Base-by-base conservation (phyloP, 805 yeast species). In the Torulaspora delbrueckii region DNA sequence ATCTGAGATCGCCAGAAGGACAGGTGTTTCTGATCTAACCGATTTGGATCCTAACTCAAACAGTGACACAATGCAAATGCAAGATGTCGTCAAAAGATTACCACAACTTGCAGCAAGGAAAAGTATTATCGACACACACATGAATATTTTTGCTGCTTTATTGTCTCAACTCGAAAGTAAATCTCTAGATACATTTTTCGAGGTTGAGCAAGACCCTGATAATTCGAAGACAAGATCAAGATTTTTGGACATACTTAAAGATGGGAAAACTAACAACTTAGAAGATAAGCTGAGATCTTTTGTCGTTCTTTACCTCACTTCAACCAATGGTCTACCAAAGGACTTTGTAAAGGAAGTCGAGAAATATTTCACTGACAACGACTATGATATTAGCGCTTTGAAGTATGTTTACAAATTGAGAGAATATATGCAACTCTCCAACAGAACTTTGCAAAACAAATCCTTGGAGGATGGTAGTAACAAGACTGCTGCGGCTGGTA, bases 81-180 rank as follows among this genome's bases (percentile, higher is more conserved):
- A 82, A 64, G 86, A 81, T 54, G 97, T 96, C 8, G 89, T 93
- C 35, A 89, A 89, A 40, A 89, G 88, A 27, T 75, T 93, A 46
- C 99, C 99, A 3, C 96, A 89, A 64, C 72, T 93, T 50, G 87
- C 97, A 0, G 86, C 88, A 5, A 79, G 95, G 57, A 93, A 93
- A 65, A 74, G 81, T 43, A 80, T 88, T 26, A 83, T 93, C 56
- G 99, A 93, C 69, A 86, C 87, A 82, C 99, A 93, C 68, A 91
- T 93, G 96, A 89, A 87, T 58, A 90, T 93, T 22, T 79, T 95
- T 51, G 86, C 96, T 8, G 78, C 89, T 14, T 71, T 93, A 42
- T 76, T 93, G 48, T 81, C 82, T 59, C 88, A 89, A 54, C 73
- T 93, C 49, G 93, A 91, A 58, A 81, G 84, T n/a, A 84, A 91